A percentile compares a stretch with the other conserved stretches of the same genome.
Conservation (phyloP, 2,329 filamentous ascomycete species). For the Fusarium praegraminearum region DNA sequence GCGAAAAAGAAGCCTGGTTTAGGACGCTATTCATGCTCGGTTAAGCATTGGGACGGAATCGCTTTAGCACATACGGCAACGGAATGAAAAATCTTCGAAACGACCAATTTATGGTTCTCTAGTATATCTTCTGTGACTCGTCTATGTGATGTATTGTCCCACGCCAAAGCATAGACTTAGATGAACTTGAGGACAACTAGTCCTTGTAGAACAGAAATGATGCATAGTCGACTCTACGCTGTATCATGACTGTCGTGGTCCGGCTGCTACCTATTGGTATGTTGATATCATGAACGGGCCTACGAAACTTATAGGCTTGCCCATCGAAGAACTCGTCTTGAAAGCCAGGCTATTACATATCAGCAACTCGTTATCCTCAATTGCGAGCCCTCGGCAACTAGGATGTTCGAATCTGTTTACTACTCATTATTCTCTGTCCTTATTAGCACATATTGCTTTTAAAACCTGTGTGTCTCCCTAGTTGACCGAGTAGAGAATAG, state of each 20-base stretch:
- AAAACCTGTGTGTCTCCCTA: neutral
- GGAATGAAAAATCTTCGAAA: slow-evolving; percentile 55
- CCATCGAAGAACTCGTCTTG: neutral
- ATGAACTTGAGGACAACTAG: neutral
- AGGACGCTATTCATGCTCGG: slow-evolving; percentile 57
- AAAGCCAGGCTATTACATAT: neutral
- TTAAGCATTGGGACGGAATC: slow-evolving; percentile 56
- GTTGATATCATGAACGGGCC: neutral
- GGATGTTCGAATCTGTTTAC: neutral
- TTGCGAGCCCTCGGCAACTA: neutral
- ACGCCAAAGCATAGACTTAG: neutral
- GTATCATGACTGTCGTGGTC: neutral
- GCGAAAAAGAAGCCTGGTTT: slow-evolving; percentile 52
- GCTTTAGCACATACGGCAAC: slow-evolving; percentile 55
- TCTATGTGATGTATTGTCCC: neutral
- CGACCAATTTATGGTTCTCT: slow-evolving; percentile 37
- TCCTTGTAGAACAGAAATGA: neutral
- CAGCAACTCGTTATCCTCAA: neutral
- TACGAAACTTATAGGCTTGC: neutral
- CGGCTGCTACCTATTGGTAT: neutral
- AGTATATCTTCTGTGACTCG: slow-evolving; percentile 3
- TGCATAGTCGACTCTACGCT: neutral
- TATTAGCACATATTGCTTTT: neutral
- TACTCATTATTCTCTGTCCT: neutral
- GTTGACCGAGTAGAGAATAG: neutral